phyloP scores from a whole-genome alignment of 2,329 filamentous ascomycete genomes.

The Uncinocarpus reesii region DNA sequence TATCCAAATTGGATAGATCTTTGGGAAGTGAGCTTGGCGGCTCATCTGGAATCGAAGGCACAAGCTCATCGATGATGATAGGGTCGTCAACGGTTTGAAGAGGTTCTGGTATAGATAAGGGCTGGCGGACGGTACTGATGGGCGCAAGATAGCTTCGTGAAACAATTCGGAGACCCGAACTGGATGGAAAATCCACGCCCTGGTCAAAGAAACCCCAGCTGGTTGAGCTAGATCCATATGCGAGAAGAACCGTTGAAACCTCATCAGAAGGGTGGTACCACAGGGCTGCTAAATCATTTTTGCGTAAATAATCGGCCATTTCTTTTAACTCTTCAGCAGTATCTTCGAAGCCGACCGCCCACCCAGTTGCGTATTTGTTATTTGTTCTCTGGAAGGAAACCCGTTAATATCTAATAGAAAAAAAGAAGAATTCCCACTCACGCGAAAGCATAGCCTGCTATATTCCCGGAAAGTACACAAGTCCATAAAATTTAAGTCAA shows the following conservation, averaged over 20 bases:
- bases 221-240: conserved; percentile 22
- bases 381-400: conserved; percentile 11
- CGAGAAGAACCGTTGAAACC: conserved; percentile 21
- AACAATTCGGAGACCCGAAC: conserved; percentile 13
- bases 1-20: conserved; percentile 5
- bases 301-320: conserved; percentile 23
- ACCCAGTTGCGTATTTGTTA: conserved; percentile 22
- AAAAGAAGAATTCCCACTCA: conserved; percentile 17
- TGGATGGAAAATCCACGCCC: neutral
- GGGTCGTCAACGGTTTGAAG: neutral
- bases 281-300: conserved; percentile 24
- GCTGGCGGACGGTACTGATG: conserved; percentile 9
- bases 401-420: conserved; percentile 7
- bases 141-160: conserved; percentile 19
- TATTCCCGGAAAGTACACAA: conserved; percentile 25
- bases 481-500: conserved; percentile 29
- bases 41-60: neutral
- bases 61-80: neutral
- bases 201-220: conserved; percentile 23
- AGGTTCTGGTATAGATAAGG: neutral
- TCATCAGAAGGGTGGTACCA: conserved; percentile 18
- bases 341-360: conserved; percentile 28
- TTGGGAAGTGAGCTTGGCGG: neutral
- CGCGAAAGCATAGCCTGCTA: conserved; percentile 20
- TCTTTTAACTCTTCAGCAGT: conserved; percentile 22